Conservation (phyloP, 768 basidiomycete genomes). For the Amanita inopinata region DNA sequence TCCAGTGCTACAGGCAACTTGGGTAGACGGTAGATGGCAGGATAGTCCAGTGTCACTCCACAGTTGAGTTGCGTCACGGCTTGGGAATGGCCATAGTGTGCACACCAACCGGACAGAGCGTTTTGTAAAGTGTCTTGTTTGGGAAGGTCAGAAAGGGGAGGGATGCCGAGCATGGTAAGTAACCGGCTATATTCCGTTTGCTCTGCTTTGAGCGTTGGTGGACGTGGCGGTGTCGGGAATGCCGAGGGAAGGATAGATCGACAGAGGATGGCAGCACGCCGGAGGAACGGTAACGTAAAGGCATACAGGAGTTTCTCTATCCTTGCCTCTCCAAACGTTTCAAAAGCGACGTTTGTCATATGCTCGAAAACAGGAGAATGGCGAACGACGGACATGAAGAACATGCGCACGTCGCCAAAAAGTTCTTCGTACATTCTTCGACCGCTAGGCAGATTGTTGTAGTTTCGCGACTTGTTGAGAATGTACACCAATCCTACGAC, state of each 20-base stretch:
- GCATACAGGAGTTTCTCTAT: conserved; percentile 82
- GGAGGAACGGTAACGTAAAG: conserved; percentile 87
- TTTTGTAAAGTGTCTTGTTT: conserved; percentile 83
- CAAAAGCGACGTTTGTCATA: conserved; percentile 69
- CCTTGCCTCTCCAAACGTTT: conserved; percentile 71
- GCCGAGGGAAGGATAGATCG: conserved; percentile 60
- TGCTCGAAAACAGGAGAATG: conserved; percentile 85
- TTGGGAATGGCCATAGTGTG: conserved; percentile 78
- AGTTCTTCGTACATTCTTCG: conserved; percentile 53
- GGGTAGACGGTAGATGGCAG: conserved; percentile 73
- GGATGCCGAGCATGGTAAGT: conserved; percentile 66
- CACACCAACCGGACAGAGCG: conserved; percentile 84
- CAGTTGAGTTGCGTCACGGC: conserved; percentile 72
- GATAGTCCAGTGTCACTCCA: conserved; percentile 74
- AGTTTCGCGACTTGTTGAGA: conserved; percentile 60
- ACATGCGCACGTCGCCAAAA: conserved; percentile 81
- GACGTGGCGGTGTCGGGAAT: conserved; percentile 41
- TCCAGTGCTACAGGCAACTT: conserved; percentile 78
- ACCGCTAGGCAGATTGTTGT: conserved; percentile 32
- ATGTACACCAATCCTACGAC: conserved; percentile 81
- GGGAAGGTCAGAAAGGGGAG: conserved; percentile 68
- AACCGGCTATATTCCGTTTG: conserved; percentile 74
- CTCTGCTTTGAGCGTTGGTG: conserved; percentile 19
- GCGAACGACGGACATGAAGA: conserved; percentile 84
- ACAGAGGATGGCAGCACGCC: conserved; percentile 77